phyloP scores from a whole-genome alignment of 2,329 filamentous ascomycete genomes.

The Penicillium griseofulvum region DNA sequence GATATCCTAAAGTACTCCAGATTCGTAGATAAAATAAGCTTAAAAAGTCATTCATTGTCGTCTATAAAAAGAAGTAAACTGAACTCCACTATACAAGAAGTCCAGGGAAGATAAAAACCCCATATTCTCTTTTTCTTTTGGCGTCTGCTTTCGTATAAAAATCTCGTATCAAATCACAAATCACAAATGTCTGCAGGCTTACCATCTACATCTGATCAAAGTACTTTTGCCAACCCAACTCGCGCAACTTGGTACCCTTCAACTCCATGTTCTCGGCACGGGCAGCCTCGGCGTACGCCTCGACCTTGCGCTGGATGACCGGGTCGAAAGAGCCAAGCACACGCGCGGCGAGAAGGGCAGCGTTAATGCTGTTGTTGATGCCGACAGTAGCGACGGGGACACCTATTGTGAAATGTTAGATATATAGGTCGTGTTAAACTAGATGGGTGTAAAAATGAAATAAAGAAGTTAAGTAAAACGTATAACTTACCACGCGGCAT shows the following conservation, averaged over 20 bases:
- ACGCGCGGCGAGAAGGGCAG: slow-evolving; percentile 67
- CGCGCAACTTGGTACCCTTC: slow-evolving; percentile 44
- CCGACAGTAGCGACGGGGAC: slow-evolving; percentile 73
- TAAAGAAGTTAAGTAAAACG: background rate
- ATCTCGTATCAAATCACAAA: background rate
- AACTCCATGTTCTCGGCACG: slow-evolving; percentile 43
- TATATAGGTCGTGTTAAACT: background rate
- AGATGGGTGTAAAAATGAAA: background rate
- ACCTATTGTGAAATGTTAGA: slow-evolving; percentile 42
- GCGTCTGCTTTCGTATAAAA: slow-evolving; percentile 5
- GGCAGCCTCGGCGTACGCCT: slow-evolving; percentile 43
- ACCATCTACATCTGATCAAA: slow-evolving; percentile 43
- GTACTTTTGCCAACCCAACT: slow-evolving; percentile 46
- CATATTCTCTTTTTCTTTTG: background rate
- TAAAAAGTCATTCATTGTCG: slow-evolving; percentile 23
- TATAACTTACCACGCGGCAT: slow-evolving; percentile 61
- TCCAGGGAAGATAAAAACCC: slow-evolving; percentile 2
- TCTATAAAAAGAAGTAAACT: slow-evolving; percentile 18
- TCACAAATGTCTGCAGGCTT: background rate
- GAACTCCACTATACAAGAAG: slow-evolving; percentile 15
- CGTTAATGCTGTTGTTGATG: slow-evolving; percentile 78
- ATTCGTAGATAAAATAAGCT: background rate
- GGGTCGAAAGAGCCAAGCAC: slow-evolving; percentile 59
- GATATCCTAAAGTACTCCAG: too few relatives aligned
- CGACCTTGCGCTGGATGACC: slow-evolving; percentile 42